Evolutionary conservation across 1,284 basidiomycete species (phyloP).

Genomic region (Inonotus obliquus): DNA sequence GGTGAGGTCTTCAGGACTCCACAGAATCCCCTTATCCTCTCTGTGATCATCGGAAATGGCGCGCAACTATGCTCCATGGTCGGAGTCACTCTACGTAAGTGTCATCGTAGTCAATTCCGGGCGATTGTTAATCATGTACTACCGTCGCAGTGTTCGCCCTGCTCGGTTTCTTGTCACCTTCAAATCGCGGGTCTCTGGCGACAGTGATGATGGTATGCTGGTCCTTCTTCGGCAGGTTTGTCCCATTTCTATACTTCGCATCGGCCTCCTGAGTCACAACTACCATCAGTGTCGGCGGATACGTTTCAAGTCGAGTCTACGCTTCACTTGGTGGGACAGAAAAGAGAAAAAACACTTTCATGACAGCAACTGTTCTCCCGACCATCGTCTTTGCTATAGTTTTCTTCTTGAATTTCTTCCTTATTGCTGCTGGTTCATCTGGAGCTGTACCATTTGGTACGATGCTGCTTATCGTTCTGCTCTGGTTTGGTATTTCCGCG

Average conservation of each 20-base stretch:
- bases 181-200: slow-evolving; percentile 90
- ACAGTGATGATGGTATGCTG: slow-evolving; percentile 97
- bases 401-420: slow-evolving; percentile 84
- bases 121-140: background rate
- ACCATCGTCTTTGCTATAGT: slow-evolving; percentile 80
- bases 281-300: slow-evolving; percentile 74
- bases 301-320: slow-evolving; percentile 84
- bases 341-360: slow-evolving; percentile 78
- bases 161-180: slow-evolving; percentile 96
- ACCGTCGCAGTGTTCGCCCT: slow-evolving; percentile 75
- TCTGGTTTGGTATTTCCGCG: slow-evolving; percentile 97
- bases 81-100: slow-evolving; percentile 75
- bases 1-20: slow-evolving; percentile 95
- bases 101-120: background rate
- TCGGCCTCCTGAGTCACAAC: slow-evolving; percentile 1
- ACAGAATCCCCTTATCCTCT: slow-evolving; percentile 70
- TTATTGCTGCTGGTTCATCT: slow-evolving; percentile 82
- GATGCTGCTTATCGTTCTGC: slow-evolving; percentile 79
- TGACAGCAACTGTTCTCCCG: slow-evolving; percentile 89
- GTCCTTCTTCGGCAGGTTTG: slow-evolving; percentile 86
- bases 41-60: slow-evolving; percentile 88
- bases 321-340: slow-evolving; percentile 78
- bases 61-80: slow-evolving; percentile 89
- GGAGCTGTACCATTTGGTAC: slow-evolving; percentile 98
- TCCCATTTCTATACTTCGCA: slow-evolving; percentile 1